Evolutionary conservation across 2,329 filamentous ascomycete genomes (phyloP), one percentile per base, ranked within the genome.

Genomic region (Fusarium concolor): DNA sequence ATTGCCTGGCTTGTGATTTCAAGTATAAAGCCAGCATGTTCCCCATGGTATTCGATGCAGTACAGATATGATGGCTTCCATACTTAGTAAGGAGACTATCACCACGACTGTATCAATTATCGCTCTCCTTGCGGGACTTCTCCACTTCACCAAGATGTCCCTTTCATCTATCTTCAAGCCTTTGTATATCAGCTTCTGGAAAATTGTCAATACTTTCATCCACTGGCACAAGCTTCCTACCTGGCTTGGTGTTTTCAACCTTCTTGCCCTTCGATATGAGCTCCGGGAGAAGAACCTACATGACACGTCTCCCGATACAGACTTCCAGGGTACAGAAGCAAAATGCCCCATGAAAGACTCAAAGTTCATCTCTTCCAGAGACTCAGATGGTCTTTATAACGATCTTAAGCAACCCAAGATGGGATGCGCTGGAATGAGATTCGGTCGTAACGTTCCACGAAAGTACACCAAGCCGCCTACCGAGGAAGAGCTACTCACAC

Each of bases 231-330:
- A 45, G 0, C 63, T 67, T 1, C 57, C 63, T 2, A 62, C 63
- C 1, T 67, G 63, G 63, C 35, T 67, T 1, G 63, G 56, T 1
- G 51, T 67, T 11, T 64, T 67, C 12, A 67, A 67, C 9, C 50
- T 67, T 1, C 63, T 67, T 7, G 63, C 63, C 12, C 46, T 67
- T 24, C 63, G 63, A 4, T 67, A 67, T 33, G 63, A 67, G 10
- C 63, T 67, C 9, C 63, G 57, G 0, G 57, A 67, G 3, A 52
- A 67, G 20, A 67, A 67, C 6, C 10, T 67, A 8, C 10, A 67
- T 8, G 63, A 67, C n/a, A 67, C 63, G 3, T 67, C 54, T 24
- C 57, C 63, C 2, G 28, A 44, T 17, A 50, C 46, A 0, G 56
- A 47, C 9, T 67, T 67, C 0, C 63, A 67, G 20, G 57, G 63